A percentile compares a stretch with the other conserved stretches of the same genome.
phyloP scores from a whole-genome alignment of 305 asterid species.

The Rubia tinctorum region DNA sequence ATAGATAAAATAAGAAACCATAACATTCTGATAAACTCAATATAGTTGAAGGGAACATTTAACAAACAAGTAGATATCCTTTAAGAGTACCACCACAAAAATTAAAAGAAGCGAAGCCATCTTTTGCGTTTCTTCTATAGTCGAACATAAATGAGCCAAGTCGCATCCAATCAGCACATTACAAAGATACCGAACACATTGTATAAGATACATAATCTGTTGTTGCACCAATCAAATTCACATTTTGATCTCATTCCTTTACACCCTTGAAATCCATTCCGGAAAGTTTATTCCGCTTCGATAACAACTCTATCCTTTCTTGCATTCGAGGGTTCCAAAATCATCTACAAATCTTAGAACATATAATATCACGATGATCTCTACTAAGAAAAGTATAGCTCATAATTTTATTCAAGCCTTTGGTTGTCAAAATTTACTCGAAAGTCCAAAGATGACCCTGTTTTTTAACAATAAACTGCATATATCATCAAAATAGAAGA shows the following conservation, averaged over 20 bases:
- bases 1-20: no score
- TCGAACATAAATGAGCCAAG: no score
- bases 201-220: no score
- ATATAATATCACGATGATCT: not conserved
- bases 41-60: no score
- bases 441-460: constrained; percentile 98
- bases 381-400: constrained; percentile 3
- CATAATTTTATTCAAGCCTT: not conserved
- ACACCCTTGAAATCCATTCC: constrained; percentile 76
- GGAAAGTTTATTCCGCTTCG: constrained; percentile 86
- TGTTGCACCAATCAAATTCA: no score
- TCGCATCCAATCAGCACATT: no score
- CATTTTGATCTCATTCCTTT: not conserved
- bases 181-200: no score
- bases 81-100: no score
- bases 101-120: no score
- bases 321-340: constrained; percentile 76
- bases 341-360: constrained; percentile 8
- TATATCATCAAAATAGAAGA: constrained; percentile 20
- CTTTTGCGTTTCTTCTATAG: no score
- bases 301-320: constrained; percentile 79
- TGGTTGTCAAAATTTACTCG: constrained; percentile 58
- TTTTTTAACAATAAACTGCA: constrained; percentile 87
- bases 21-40: no score
- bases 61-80: no score